Base-by-base conservation (phyloP, 139 green algal species). In the Ulvella scutata region DNA sequence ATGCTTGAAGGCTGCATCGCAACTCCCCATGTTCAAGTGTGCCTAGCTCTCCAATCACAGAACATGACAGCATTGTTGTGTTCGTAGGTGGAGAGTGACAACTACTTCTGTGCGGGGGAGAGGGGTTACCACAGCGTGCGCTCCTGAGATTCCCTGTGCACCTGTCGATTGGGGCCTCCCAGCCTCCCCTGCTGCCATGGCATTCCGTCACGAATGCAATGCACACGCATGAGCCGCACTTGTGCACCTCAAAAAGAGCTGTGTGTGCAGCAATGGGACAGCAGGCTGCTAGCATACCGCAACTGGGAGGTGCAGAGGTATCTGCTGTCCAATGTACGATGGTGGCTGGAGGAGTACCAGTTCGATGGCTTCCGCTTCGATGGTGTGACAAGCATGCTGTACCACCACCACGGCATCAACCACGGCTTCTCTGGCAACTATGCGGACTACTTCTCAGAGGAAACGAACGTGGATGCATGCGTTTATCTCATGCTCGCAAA, bases 311-410 rank as follows among this genome's bases (percentile, higher is more conserved):
- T 87, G 37, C 10, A 75, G 72, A 60, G 72, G n/a, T 96, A 94
- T 77, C 86, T 98, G 61, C 90, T 99, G 29, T 96, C 88, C 62
- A 98, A 98, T 81, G 74, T 98, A 44, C 75, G 87, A 7, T 99
- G 76, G 61, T 99, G 93, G 94, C 38, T 98, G n/a, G 90, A 98
- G 13, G 94, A 98, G 83, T 96, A 87, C 83, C 76, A 86, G 78
- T 98, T 98, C 83, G 93, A 98, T 62, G 92, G 92, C 21, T 97
- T 97, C 82, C 82, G 92, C 37, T 96, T 97, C 81, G 93, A 98
- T 80, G 94, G 94, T 43, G 94, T 98, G 2, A 97, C 93, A 2
- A 93, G 83, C 72, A 98, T 98, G 94, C 85, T 98, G 67, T 98
- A 98, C 85, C 86, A 94, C 75, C 94, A 98, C 84, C 93, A 97